A percentile compares a stretch with the other conserved stretches of the same genome.
phyloP scores from a whole-genome alignment of 495 filamentous ascomycete species.

The Aspergillus egyptiacus region DNA sequence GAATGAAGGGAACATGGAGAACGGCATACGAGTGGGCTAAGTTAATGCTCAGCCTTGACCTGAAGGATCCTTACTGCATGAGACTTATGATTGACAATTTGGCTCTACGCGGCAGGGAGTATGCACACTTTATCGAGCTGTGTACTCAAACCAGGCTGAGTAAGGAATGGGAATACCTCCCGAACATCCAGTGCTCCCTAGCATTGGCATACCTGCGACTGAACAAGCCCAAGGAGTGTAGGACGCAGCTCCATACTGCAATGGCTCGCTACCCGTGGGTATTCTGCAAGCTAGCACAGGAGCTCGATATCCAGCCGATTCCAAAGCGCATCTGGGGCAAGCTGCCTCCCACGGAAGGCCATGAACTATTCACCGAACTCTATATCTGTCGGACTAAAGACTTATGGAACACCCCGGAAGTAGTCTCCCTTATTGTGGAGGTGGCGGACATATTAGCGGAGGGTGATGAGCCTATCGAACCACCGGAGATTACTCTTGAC shows the following conservation, averaged over 20 bases:
- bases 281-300: conserved; percentile 67
- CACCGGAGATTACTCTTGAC: conserved; percentile 50
- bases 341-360: conserved; percentile 57
- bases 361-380: conserved; percentile 68
- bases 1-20: conserved; percentile 86
- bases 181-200: conserved; percentile 66
- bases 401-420: conserved; percentile 81
- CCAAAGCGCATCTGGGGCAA: conserved; percentile 79
- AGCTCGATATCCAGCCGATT: conserved; percentile 63
- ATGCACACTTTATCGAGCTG: conserved; percentile 67
- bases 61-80: conserved; percentile 79
- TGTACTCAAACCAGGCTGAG: conserved; percentile 53
- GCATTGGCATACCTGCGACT: conserved; percentile 68
- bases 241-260: conserved; percentile 53
- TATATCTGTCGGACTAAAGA: conserved; percentile 79
- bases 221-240: conserved; percentile 56
- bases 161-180: conserved; percentile 40
- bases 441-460: conserved; percentile 53
- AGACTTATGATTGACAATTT: conserved; percentile 73
- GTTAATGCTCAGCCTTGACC: conserved; percentile 68
- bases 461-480: conserved; percentile 32
- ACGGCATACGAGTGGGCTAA: conserved; percentile 93
- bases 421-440: conserved; percentile 63
- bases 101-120: conserved; percentile 71
- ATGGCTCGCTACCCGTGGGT: conserved; percentile 78